A percentile compares a stretch with the other conserved stretches of the same genome.
Evolutionary conservation across 805 yeast genomes (phyloP).

Genomic region (Lipomyces spencermartinsiae): DNA sequence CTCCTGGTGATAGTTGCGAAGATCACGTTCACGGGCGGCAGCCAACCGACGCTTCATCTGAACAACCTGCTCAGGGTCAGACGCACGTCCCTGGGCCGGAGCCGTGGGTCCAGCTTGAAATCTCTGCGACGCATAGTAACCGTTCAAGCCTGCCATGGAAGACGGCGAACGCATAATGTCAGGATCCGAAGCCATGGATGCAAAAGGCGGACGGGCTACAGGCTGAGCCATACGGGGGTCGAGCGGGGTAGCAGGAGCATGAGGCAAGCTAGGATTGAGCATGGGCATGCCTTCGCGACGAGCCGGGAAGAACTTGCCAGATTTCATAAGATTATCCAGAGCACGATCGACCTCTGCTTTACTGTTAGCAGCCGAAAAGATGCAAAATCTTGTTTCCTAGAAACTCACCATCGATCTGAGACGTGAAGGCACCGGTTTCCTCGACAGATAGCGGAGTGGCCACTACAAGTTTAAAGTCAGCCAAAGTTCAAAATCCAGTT

Average conservation of each 20-base stretch:
- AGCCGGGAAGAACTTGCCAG: conserved; percentile 39
- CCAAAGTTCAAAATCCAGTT: background rate
- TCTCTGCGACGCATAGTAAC: conserved; percentile 34
- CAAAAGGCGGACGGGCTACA: conserved; percentile 31
- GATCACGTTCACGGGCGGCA: conserved; percentile 39
- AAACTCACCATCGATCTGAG: conserved; percentile 38
- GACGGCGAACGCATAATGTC: conserved; percentile 36
- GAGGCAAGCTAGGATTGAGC: conserved; percentile 25
- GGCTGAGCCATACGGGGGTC: conserved; percentile 39
- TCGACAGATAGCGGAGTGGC: conserved; percentile 33
- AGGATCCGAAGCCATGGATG: conserved; percentile 29
- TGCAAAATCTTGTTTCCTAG: background rate
- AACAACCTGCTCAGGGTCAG: conserved; percentile 37
- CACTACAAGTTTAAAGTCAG: conserved; percentile 15
- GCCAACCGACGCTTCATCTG: conserved; percentile 40
- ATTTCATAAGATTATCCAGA: conserved; percentile 38
- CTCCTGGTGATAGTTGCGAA: conserved; percentile 40
- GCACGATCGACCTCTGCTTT: conserved; percentile 39
- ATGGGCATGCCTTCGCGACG: conserved; percentile 35
- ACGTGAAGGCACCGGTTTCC: conserved; percentile 37
- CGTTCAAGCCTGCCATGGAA: conserved; percentile 32
- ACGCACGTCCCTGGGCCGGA: conserved; percentile 17
- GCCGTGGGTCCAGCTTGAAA: conserved; percentile 27
- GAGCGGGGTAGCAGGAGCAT: conserved; percentile 29
- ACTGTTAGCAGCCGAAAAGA: background rate